These are phyloP conservation scores for Eucalyptus polybractea DNA, from an alignment of 345 rosid genomes.

Conservation along the genomic window DNA sequence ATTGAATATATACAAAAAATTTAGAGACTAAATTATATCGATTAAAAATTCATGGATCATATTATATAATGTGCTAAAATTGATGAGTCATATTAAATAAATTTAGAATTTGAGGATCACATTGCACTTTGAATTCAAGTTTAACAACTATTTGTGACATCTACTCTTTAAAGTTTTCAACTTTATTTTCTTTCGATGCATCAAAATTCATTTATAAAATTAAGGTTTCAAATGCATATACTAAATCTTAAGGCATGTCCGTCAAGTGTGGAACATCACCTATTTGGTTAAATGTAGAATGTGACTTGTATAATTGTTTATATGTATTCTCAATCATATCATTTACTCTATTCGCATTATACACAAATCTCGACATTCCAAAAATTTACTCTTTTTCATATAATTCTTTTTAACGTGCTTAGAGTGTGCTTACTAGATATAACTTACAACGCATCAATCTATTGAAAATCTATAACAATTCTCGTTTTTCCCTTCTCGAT, in stretches of 20 bases:
- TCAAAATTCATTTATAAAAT: not conserved
- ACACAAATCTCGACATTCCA: not conserved
- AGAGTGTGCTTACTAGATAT: not conserved
- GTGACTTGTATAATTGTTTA: not conserved
- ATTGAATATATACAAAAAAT: too few species aligned
- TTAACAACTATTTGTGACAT: too few species aligned
- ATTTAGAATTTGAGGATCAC: too few species aligned
- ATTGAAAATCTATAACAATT: not conserved
- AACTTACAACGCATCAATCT: rapidly evolving
- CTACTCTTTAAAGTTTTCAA: not conserved
- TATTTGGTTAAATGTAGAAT: not conserved
- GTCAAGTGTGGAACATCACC: not conserved
- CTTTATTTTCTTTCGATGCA: not conserved
- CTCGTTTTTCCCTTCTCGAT: not conserved
- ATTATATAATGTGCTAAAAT: rapidly evolving
- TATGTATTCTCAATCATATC: not conserved
- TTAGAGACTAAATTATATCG: rapidly evolving
- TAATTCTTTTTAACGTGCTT: not conserved
- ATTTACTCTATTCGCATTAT: not conserved
- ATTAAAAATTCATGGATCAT: rapidly evolving
- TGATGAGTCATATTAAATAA: rapidly evolving
- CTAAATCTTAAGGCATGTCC: not conserved
- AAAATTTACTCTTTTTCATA: too few species aligned
- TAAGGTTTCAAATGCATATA: not conserved
- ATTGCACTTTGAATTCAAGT: too few species aligned